A percentile compares a stretch with the other conserved stretches of the same genome.
Conservation (phyloP, 208 protist species). For the Wallacemonas sp. region DNA sequence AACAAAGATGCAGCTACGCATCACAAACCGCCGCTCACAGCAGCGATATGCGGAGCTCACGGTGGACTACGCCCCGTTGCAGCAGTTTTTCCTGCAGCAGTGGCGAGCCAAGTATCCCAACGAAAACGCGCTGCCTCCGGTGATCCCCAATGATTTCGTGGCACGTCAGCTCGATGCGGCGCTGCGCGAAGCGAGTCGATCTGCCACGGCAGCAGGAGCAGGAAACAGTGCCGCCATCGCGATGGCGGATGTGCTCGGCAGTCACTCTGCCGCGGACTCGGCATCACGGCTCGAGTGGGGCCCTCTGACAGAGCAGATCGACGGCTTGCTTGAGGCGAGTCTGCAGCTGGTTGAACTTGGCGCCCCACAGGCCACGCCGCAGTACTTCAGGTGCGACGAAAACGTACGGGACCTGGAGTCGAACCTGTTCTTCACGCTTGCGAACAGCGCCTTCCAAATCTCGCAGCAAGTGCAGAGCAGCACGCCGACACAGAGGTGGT, state of each 20-base stretch:
- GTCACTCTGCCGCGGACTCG: no score
- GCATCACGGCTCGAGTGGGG: neutral
- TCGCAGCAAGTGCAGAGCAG: neutral
- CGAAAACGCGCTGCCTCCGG: neutral
- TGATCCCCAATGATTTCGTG: neutral
- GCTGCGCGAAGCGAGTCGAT: neutral
- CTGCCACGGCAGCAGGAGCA: no score
- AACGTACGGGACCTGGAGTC: neutral
- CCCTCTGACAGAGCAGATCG: neutral
- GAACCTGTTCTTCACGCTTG: constrained; percentile 11
- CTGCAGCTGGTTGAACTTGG: no score
- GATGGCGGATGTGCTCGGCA: no score
- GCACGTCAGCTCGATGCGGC: neutral
- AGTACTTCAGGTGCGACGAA: neutral
- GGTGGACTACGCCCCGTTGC: neutral
- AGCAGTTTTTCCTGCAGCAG: neutral
- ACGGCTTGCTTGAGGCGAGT: neutral
- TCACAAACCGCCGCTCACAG: neutral
- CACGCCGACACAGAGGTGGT: neutral
- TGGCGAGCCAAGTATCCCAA: neutral
- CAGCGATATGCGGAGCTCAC: neutral
- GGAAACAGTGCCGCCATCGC: no score
- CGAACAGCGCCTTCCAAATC: neutral
- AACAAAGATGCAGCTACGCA: constrained; percentile 3
- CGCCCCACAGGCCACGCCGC: no score